Conservation (phyloP, 2,329 filamentous ascomycete species). For the Colletotrichum shisoi region DNA sequence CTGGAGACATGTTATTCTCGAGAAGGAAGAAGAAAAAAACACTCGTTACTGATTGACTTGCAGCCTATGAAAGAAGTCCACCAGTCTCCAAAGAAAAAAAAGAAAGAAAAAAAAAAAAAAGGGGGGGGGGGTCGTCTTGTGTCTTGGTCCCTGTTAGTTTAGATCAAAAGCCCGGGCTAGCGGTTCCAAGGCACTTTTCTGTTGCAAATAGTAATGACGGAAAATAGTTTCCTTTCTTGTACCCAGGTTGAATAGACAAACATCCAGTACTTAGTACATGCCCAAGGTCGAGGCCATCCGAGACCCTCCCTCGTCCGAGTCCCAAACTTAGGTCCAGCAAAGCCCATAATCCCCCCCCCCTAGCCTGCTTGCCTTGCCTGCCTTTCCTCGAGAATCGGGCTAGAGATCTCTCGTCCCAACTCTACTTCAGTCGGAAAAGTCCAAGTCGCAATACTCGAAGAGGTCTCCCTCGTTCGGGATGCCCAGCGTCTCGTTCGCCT, state of each 20-base stretch:
- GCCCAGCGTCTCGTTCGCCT: constrained; percentile 22
- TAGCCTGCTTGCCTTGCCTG: neutral
- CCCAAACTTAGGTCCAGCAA: neutral
- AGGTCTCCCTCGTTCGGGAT: neutral
- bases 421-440: neutral
- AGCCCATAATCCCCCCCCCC: neutral
- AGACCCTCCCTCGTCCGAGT: neutral
- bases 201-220: neutral
- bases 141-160: neutral
- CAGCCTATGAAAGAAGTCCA: neutral
- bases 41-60: neutral
- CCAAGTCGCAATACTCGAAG: neutral
- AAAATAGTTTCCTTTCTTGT: neutral
- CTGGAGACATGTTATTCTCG: neutral
- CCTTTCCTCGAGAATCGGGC: too few species aligned
- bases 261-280: neutral
- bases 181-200: neutral
- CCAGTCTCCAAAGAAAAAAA: neutral
- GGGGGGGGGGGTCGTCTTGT: neutral
- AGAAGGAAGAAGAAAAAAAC: neutral
- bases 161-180: neutral
- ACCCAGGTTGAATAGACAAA: neutral
- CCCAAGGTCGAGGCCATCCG: neutral
- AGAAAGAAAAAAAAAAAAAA: too few species aligned
- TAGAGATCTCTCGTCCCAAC: neutral